Conservation (phyloP, 1,284 basidiomycete genomes). For the Termitomyces sp. region DNA sequence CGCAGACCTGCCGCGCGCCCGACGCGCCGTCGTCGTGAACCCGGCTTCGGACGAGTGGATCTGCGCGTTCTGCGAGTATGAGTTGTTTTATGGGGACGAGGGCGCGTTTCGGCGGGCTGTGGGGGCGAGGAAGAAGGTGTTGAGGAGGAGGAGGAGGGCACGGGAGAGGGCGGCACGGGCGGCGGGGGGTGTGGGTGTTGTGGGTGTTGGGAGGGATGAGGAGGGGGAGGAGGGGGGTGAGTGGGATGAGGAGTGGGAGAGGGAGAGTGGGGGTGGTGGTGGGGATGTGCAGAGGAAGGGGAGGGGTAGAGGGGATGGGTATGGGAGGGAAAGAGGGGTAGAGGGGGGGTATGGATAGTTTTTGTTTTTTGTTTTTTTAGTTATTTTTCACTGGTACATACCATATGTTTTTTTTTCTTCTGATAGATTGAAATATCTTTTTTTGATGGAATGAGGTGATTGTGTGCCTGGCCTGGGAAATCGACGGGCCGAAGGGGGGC, state of each 20-base stretch:
- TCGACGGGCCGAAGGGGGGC: too few species aligned
- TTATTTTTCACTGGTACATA: too few species aligned
- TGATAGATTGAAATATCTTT: too few species aligned
- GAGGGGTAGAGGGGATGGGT: background rate
- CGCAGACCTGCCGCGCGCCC: slow-evolving; percentile 44
- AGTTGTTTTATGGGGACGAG: slow-evolving; percentile 78
- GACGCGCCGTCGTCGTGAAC: background rate
- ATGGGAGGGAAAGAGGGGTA: slow-evolving; percentile 21
- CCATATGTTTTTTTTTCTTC: too few species aligned
- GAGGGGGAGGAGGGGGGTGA: slow-evolving; percentile 12
- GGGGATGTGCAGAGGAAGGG: slow-evolving; percentile 29
- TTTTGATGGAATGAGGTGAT: too few species aligned
- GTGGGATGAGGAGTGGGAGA: too few species aligned
- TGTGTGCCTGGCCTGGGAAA: too few species aligned
- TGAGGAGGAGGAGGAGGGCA: slow-evolving; percentile 68
- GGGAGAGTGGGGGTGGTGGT: too few species aligned
- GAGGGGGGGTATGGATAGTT: too few species aligned
- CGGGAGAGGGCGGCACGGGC: slow-evolving; percentile 67
- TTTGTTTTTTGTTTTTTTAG: too few species aligned
- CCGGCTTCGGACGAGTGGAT: slow-evolving; percentile 65
- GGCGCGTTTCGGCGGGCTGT: slow-evolving; percentile 59
- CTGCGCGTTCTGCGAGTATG: slow-evolving; percentile 84
- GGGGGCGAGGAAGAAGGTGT: slow-evolving; percentile 71
- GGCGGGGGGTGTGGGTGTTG: slow-evolving; percentile 36
- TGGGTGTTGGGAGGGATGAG: slow-evolving; percentile 24